Conservation (phyloP, 148 eudicot species). For the Nyssa sinensis region DNA sequence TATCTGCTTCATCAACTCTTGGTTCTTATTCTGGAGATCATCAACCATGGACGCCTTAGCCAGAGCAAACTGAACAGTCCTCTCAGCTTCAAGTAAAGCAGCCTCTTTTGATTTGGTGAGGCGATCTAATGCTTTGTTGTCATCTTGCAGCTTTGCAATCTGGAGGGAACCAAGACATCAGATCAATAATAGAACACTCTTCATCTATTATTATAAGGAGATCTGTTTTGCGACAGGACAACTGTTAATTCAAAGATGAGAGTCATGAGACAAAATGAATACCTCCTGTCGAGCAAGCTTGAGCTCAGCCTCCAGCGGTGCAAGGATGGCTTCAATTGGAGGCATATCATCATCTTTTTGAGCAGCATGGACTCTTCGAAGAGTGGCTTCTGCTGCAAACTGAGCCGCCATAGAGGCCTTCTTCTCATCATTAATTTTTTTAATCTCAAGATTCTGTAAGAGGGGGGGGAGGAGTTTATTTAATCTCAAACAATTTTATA, state of each 20-base stretch:
- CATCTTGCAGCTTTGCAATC: conserved; percentile 83
- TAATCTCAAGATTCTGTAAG: conserved; percentile 73
- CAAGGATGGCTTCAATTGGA: conserved; percentile 83
- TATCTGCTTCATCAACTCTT: conserved; percentile 81
- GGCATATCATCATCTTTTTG: conserved; percentile 90
- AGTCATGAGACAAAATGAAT: not conserved
- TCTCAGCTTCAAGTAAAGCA: conserved; percentile 77
- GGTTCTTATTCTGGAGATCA: conserved; percentile 84
- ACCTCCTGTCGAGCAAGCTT: conserved; percentile 82
- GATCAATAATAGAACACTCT: not conserved
- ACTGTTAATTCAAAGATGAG: not conserved
- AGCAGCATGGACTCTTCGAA: conserved; percentile 84
- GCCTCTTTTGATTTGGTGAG: conserved; percentile 83
- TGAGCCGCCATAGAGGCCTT: conserved; percentile 88
- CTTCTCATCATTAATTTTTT: conserved; percentile 80
- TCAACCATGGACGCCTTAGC: conserved; percentile 84
- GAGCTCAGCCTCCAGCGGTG: conserved; percentile 81
- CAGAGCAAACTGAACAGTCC: conserved; percentile 71
- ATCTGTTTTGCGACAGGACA: not conserved
- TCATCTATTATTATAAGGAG: not conserved
- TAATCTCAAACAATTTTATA: too few relatives aligned
- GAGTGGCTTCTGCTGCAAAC: conserved; percentile 86
- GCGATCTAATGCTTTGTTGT: conserved; percentile 73
- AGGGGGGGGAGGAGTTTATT: not conserved
- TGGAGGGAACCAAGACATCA: conserved; percentile 24